Evolutionary conservation across 495 filamentous ascomycete species (phyloP), one percentile per base, ranked within the genome.

Genomic region (Hypoxylon cercidicola): DNA sequence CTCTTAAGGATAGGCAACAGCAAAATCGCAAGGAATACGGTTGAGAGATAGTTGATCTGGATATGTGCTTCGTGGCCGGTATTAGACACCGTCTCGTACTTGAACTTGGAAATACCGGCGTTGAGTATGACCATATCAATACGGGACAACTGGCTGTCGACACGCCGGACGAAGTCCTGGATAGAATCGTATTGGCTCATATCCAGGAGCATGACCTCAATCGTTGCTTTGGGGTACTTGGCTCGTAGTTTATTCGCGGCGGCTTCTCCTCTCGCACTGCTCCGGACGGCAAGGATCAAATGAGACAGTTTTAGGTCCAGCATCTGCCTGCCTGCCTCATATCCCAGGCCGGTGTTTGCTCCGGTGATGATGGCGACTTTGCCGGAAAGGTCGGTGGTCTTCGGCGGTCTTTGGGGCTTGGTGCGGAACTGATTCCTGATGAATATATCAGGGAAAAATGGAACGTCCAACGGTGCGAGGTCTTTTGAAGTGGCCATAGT

Each of bases 121-220:
- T 88, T 88, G 39, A 86, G 78, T 19, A 87, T 75, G 12, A 73
- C 79, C 8, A 83, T 76, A 57, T 88, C 81, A 2, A 88, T 54
- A 0, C 80, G 69, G 4, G 62, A 5, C 0, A 84, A 70, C 10
- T 73, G 51, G 34, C 25, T 66, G 0, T 78, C 72, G 11, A 70
- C 72, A 4, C 72, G 77, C 0, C 68, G 58, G 3, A 69, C 77
- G 61, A 88, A 87, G 0, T 71, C 72, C 23, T 76, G 68, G 15
- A 85, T 67, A 0, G 81, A 84, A 1, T 64, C 66, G 49, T 85
- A 85, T 0, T 74, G 77, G 16, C 66, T 49, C 47, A 87, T 74
- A 53, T 88, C 84, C 0, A 88, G 68, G 5, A 74, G 50, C 84
- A 83, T 85, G n/a, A 87, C 85, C 39, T 85, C 80, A 46, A 82